phyloP scores from a whole-genome alignment of 2,329 filamentous ascomycete species.

The Calonectria pteridis region DNA sequence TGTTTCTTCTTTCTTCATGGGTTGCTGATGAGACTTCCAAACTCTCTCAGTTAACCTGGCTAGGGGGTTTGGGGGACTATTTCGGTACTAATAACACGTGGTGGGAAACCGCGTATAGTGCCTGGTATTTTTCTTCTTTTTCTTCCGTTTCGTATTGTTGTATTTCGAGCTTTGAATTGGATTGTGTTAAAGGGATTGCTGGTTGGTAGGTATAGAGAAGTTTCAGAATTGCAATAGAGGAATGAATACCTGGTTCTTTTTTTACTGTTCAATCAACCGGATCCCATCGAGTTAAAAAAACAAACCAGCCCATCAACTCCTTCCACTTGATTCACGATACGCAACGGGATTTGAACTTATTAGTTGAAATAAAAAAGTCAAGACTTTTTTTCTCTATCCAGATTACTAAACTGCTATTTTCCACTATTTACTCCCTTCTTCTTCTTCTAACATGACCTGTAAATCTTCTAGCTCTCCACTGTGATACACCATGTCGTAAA shows the following conservation, averaged over 20 bases:
- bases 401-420: background rate
- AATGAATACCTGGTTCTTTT: background rate
- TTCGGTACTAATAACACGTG: background rate
- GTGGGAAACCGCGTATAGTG: background rate
- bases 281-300: background rate
- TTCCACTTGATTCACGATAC: background rate
- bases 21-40: background rate
- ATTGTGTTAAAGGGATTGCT: background rate
- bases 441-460: slow-evolving; percentile 49
- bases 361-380: background rate
- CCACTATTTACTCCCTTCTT: slow-evolving; percentile 11
- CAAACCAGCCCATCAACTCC: background rate
- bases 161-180: background rate
- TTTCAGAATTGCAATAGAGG: slow-evolving; percentile 6
- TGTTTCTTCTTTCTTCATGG: background rate
- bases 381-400: background rate
- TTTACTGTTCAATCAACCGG: background rate
- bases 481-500: slow-evolving; percentile 68
- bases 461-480: slow-evolving; percentile 65
- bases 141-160: background rate
- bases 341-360: background rate
- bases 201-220: background rate
- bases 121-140: background rate
- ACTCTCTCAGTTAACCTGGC: background rate
- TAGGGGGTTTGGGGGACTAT: background rate